phyloP scores from a whole-genome alignment of 73 alveolate species.

The Symbiodinium pilosum region DNA sequence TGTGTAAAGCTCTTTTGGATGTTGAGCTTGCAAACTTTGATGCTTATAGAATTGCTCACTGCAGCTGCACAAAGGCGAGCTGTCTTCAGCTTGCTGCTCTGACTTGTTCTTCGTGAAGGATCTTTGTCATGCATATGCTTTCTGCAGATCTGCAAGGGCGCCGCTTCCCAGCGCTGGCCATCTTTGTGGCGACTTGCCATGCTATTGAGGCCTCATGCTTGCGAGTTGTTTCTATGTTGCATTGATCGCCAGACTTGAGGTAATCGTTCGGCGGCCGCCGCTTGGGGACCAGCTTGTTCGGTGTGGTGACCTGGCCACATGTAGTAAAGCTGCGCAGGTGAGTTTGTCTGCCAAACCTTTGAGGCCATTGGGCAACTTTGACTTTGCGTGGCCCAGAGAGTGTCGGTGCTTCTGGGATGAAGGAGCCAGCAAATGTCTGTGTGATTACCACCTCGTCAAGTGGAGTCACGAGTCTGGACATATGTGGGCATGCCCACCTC shows the following conservation, averaged over 20 bases:
- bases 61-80: too few species aligned
- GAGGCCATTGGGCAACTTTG: conserved; percentile 59
- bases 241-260: conserved; percentile 24
- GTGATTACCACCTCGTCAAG: too few species aligned
- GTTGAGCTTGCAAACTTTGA: too few species aligned
- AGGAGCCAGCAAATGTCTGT: background rate
- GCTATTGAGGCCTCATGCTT: background rate
- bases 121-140: too few species aligned
- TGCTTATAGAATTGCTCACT: too few species aligned
- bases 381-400: conserved; percentile 50
- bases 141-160: background rate
- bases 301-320: conserved; percentile 17
- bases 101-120: too few species aligned
- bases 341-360: background rate
- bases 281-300: conserved; percentile 58
- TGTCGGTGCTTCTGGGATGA: conserved; percentile 39
- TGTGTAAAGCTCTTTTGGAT: too few species aligned
- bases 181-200: background rate
- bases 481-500: too few species aligned
- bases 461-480: too few species aligned
- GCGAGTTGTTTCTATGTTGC: too few species aligned
- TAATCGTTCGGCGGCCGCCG: conserved; percentile 21
- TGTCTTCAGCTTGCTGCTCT: too few species aligned
- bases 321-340: background rate
- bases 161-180: background rate